Base-by-base conservation (phyloP, 2,329 filamentous ascomycete species). In the Colletotrichum neosansevieriae region DNA sequence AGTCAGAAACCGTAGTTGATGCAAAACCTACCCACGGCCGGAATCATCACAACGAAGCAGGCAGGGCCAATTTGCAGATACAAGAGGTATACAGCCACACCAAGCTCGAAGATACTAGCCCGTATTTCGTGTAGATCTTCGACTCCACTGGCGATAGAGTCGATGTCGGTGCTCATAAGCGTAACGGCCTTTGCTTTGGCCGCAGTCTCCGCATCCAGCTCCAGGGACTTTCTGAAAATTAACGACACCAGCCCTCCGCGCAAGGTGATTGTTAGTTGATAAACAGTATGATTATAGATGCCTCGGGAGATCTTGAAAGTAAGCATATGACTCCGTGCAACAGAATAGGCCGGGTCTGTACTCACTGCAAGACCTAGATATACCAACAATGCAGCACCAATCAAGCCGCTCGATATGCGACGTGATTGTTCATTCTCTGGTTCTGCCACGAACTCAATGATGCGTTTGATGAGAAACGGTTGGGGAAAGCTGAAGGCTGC, bases 21-120 rank as follows among this genome's bases (percentile, higher is more conserved):
- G 44, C 1, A 74, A 7, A 29, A 67, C 64, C 7, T 82, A 65
- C 63, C 17, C 12, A 61, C 36, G 75, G 68, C 79, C 82, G 42
- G 83, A 79, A 2, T 81, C 81, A 58, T 85, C 67, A 7, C 72
- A 79, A 74, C 66, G 24, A 72, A 61, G 32, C 63, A 73, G 3
- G 71, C 71, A 15, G 61, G 67, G 17, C 71, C 72, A 6, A 73
- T 70, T 59, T 72, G 67, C 21, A 50, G 53, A 11, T 71, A 64
- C 13, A 74, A 58, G 12, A 73, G 68, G 6, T 60, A 57, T 10
- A 74, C 49, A 10, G 69, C 72, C 1, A 73, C 10, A 4, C 49
- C 59, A 1, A 74, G 63, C 53, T 74, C 72, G 10, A 74, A 59
- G 3, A 64, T 24, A n/a, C 69, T 65, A 1, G 72, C 70, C 71